Evolutionary conservation across 2,329 filamentous ascomycete species (phyloP), one percentile per base, ranked within the genome.

Genomic region (Chaetomium olivaceum): DNA sequence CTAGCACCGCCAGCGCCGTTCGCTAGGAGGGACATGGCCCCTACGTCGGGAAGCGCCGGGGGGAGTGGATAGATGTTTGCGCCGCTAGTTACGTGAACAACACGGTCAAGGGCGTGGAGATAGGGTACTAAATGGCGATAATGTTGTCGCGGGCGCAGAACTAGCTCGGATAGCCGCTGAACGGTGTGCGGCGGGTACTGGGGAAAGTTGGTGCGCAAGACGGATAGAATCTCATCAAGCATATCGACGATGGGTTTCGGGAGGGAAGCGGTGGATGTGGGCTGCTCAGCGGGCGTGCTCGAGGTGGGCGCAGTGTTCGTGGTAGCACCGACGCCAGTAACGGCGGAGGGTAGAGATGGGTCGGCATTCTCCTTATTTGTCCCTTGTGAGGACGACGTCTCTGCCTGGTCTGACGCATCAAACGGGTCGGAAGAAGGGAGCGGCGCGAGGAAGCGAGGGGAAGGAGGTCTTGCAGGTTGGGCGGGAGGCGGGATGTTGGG

Each of bases 111-210:
- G 2, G 95, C 95, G 72, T 95, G 91, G 12, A 99, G 87, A 76
- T 95, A 99, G 12, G 93, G 85, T 0, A 91, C 87, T 2, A 98
- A 84, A 61, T 88, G 90, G 67, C 86, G 87, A 80, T 98, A 97
- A 78, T 97, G 91, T 63, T 84, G 83, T 67, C 82, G 89, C 1
- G 95, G 95, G 29, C 83, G 79, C 43, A 96, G 82, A 4, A 97
- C 81, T 33, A 98, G 88, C 81, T 99, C 95, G 25, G 93, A 88
- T 25, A 99, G 85, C 48, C 95, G 90, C 79, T 99, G 95, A 68
- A 97, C 86, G 3, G 95, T 98, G 76, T 98, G 92, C 0, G 95
- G 95, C 1, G 95, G 94, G 71, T 91, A 86, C 3, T 82, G 80
- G 25, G 85, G 75, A 77, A 99, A 99, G 70, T 85, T 85, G 2